Conservation (phyloP, 2,329 filamentous ascomycete genomes). For the Fusarium sp. region DNA sequence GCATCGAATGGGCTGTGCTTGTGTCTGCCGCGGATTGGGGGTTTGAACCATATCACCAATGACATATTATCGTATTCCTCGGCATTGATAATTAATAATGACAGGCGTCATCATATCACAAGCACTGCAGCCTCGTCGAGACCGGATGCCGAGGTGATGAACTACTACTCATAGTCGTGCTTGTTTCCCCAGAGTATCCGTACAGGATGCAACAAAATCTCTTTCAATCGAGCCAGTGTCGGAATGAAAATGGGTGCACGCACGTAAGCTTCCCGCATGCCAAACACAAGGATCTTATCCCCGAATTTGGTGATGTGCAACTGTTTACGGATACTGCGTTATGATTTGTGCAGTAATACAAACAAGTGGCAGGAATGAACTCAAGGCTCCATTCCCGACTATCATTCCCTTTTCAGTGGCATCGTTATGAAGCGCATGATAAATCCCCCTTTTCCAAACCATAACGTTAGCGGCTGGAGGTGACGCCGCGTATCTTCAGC, state of each 20-base stretch:
- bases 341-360: slow-evolving; percentile 36
- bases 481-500: slow-evolving; percentile 35
- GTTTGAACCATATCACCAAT: slow-evolving; percentile 22
- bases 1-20: slow-evolving; percentile 36
- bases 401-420: slow-evolving; percentile 28
- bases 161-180: background rate
- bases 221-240: background rate
- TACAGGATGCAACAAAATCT: background rate
- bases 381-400: slow-evolving; percentile 34
- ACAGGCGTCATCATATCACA: slow-evolving; percentile 20
- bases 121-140: background rate
- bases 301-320: slow-evolving; percentile 20
- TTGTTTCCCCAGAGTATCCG: background rate
- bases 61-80: slow-evolving; percentile 32
- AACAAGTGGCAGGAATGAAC: slow-evolving; percentile 39
- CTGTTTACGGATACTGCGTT: slow-evolving; percentile 1
- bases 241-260: slow-evolving; percentile 8
- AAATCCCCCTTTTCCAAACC: slow-evolving; percentile 41
- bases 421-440: slow-evolving; percentile 18
- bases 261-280: slow-evolving; percentile 35
- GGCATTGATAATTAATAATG: slow-evolving; percentile 8
- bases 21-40: slow-evolving; percentile 38
- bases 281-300: slow-evolving; percentile 21
- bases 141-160: too few relatives aligned
- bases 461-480: slow-evolving; percentile 20